Conservation (phyloP, 225 moss, liverwort and hornwort species). For the Pleurozium schreberi region DNA sequence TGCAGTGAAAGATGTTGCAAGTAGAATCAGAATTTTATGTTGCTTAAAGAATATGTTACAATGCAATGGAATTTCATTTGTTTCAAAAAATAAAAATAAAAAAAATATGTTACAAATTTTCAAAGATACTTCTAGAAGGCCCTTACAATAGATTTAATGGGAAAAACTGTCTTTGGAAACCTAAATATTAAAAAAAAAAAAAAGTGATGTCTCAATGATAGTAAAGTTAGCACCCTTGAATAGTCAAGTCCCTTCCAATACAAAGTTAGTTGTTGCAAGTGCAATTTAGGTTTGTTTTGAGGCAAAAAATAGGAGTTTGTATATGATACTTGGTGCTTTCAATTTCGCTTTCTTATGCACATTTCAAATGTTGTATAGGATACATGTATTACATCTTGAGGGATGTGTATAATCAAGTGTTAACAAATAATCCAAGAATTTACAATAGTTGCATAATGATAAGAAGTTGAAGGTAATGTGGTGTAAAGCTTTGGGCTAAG, state of each 20-base stretch:
- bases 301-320: not conserved
- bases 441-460: not conserved
- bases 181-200: fast-evolving
- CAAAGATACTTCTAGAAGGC: not conserved
- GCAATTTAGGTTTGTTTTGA: not conserved
- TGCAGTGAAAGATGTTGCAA: not conserved
- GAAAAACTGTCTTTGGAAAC: not conserved
- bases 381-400: fast-evolving
- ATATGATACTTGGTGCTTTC: not conserved
- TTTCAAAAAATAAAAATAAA: too few relatives aligned
- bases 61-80: too few relatives aligned
- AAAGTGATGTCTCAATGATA: not conserved
- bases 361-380: fast-evolving
- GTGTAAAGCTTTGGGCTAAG: not conserved
- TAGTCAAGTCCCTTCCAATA: not conserved
- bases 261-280: not conserved
- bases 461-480: not conserved
- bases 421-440: not conserved
- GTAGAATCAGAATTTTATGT: not conserved
- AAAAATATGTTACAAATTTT: not conserved
- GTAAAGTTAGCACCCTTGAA: not conserved
- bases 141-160: not conserved
- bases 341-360: not conserved
- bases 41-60: not conserved
- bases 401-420: not conserved